Evolutionary conservation across 495 filamentous ascomycete species (phyloP), one percentile per base, ranked within the genome.

Genomic region (Halenospora varia): DNA sequence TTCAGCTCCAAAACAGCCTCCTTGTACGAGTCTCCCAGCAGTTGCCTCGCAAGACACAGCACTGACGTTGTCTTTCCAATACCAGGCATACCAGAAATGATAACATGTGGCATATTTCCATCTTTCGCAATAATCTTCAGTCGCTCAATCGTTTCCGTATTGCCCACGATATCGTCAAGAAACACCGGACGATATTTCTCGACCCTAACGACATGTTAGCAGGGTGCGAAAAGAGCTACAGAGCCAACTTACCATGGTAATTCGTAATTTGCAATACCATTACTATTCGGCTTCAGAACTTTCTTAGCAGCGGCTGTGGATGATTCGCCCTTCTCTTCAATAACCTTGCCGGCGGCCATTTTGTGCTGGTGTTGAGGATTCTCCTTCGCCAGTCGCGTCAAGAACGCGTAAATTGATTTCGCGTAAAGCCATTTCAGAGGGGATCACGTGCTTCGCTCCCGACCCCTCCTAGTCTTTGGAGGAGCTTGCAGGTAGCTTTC

Each of bases 41-140:
- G 73, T 66, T 97, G 92, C 53, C 94, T 83, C 9, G 94, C 93
- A 25, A 99, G 85, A 64, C 95, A 97, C 49, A 97, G 73, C 24
- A 99, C 84, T 25, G 92, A 97, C 6, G 94, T 97, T 9, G 94
- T 99, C 81, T 99, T 99, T 53, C 94, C 94, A 70, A 97, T 99
- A 67, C 94, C 94, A 8, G 94, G 94, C 94, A 96, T 97, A 58
- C 94, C 94, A 9, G 92, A 96, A 66, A 99, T 99, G 72, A 99
- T 99, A 68, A 99, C 78, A 73, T 99, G 94, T 4, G 94, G 94
- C 90, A 99, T 96, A 74, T 99, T 99, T 64, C 94, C 94, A 77
- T 99, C 94, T 72, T 92, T 94, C 17, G 95, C 92, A 62, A 99
- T 99, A 63, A 99, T 97, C 71, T 99, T 97, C 62, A 99, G 77